phyloP scores from a whole-genome alignment of 2,329 filamentous ascomycete genomes.

The Myriosclerotinia curreyana region DNA sequence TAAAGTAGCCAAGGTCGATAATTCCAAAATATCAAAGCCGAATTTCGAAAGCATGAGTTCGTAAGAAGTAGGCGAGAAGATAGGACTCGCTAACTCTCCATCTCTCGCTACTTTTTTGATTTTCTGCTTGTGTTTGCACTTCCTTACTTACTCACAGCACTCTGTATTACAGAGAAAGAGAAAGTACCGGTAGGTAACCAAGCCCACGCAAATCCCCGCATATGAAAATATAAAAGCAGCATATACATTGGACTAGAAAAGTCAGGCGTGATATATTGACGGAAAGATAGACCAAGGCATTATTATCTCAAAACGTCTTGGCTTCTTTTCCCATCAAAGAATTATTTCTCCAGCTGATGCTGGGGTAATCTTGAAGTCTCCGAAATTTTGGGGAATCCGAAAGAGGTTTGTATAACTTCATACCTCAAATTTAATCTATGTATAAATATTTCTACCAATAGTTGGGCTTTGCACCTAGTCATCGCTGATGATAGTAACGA shows the following conservation, averaged over 20 bases:
- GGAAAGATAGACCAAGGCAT: not conserved
- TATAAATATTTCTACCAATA: not conserved
- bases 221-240: too few relatives aligned
- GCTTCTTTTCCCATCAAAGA: not conserved
- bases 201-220: too few relatives aligned
- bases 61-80: slow-evolving; percentile 32
- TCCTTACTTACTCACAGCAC: not conserved
- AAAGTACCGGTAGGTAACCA: not conserved
- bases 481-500: not conserved
- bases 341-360: not conserved
- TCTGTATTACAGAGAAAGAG: not conserved
- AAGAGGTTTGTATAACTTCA: not conserved
- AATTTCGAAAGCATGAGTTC: slow-evolving; percentile 32
- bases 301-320: not conserved
- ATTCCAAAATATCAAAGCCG: slow-evolving; percentile 33
- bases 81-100: not conserved
- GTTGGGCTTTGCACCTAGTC: not conserved
- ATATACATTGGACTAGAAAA: not conserved
- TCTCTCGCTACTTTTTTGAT: not conserved
- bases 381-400: not conserved
- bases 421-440: not conserved
- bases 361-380: not conserved
- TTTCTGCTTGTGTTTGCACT: not conserved
- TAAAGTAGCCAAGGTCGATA: slow-evolving; percentile 36
- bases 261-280: not conserved